Evolutionary conservation across 805 yeast genomes (phyloP), one percentile per base, ranked within the genome.

Genomic region (Wickerhamiella bombiphila): DNA sequence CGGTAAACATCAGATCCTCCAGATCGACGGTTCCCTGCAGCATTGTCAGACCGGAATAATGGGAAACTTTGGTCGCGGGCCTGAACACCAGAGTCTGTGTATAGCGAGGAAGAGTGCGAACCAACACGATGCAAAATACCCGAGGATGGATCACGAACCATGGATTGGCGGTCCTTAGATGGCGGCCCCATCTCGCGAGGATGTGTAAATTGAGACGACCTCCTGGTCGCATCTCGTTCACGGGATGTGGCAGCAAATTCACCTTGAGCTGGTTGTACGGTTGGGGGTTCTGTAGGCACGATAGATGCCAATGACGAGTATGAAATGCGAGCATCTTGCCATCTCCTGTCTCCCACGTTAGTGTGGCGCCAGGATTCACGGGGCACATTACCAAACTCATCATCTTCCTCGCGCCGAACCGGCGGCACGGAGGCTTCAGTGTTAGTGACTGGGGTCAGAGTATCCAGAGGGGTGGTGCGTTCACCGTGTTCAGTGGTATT

Each of bases 261-360:
- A 7, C 35, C 42, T 28, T 77, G 80, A 2, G 80, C 83, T 30
- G 83, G 64, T 50, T 83, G 69, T 28, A 85, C 82, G 3, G 81
- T 78, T 52, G 83, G 68, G 34, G 85, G 67, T 53, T 82, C 81
- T 1, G 95, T 82, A 22, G 86, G 44, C 5, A 36, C 75, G 24
- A 86, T 86, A 0, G 94, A 83, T 20, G 83, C 85, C 40, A 79
- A 51, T 0, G 95, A 80, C 28, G 69, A 70, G 39, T 72, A 64
- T 34, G 50, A 45, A 7, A 93, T 77, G 25, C 70, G 74, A 54
- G 88, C 70, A 33, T 70, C 63, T 45, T 64, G 61, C 64, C 66
- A 61, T 30, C 56, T 42, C 26, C 54, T 47, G 30, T 54, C 54
- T 19, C 54, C 49, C 14, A 53, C 49, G 46, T 61, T 53, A 4